Percentiles rank a stretch among this genome's conserved stretches.
These are phyloP conservation scores for Umbelopsis ramanniana DNA, from an alignment of 192 early-diverging fungal species.

Conservation along the genomic window DNA sequence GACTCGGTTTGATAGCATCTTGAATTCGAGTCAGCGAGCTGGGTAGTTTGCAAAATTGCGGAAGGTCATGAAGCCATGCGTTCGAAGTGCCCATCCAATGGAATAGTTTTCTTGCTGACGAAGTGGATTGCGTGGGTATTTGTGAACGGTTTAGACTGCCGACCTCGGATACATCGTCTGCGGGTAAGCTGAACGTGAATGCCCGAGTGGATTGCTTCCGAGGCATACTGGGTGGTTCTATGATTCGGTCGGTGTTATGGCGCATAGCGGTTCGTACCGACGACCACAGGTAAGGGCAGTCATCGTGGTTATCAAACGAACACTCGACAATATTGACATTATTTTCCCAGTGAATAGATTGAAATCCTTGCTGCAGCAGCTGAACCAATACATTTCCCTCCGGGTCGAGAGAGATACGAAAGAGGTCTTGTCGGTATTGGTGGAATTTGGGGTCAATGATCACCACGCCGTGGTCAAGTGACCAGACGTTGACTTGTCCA, in stretches of 20 bases:
- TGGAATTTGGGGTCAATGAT: neutral
- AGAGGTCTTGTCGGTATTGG: neutral
- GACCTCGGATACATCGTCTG: neutral
- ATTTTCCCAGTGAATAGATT: neutral
- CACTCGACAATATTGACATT: neutral
- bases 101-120: neutral
- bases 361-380: neutral
- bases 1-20: neutral
- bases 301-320: neutral
- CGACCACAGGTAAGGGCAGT: neutral
- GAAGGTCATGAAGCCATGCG: neutral
- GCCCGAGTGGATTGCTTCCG: neutral
- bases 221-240: neutral
- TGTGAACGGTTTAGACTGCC: neutral
- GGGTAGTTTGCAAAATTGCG: neutral
- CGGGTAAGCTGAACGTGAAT: neutral
- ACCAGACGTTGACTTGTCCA: conserved; percentile 6
- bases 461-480: conserved; percentile 11
- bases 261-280: neutral
- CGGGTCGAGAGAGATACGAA: neutral
- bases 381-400: neutral
- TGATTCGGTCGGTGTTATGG: neutral
- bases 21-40: neutral
- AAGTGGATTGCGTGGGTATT: neutral
- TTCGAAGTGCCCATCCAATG: conserved; percentile 1